Conservation (phyloP, 73 alveolate species). For the Paramecium sexaurelia region DNA sequence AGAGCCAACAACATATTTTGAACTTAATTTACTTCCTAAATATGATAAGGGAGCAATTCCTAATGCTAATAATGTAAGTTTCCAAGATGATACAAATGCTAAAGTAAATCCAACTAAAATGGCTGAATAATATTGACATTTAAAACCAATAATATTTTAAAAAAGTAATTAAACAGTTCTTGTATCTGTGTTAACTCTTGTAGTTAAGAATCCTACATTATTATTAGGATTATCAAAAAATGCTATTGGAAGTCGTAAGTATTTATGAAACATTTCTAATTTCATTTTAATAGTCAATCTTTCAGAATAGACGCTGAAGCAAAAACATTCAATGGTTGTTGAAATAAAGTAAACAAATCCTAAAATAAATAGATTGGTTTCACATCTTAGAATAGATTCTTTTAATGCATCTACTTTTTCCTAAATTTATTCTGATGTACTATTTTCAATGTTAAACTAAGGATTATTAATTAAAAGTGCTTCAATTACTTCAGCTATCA, state of each 20-base stretch:
- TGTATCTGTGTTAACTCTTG: slow-evolving; percentile 38
- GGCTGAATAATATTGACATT: slow-evolving; percentile 36
- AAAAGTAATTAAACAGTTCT: background rate
- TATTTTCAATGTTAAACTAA: background rate
- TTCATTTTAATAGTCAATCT: slow-evolving; percentile 72
- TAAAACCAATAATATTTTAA: slow-evolving; percentile 27
- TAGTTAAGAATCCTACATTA: slow-evolving; percentile 52
- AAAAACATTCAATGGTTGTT: background rate
- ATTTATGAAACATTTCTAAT: slow-evolving; percentile 33
- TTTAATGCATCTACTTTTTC: background rate
- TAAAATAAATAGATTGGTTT: background rate
- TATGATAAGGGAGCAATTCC: slow-evolving; percentile 33
- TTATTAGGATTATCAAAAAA: slow-evolving; percentile 47
- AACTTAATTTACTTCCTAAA: slow-evolving; percentile 1
- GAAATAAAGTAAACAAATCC: background rate
- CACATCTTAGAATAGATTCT: background rate
- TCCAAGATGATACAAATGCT: slow-evolving; percentile 52
- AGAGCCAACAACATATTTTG: slow-evolving; percentile 10
- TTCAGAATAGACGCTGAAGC: slow-evolving; percentile 57
- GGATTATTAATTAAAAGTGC: slow-evolving; percentile 35
- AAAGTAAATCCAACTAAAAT: slow-evolving; percentile 29
- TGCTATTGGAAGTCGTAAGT: slow-evolving; percentile 3
- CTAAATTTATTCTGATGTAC: background rate
- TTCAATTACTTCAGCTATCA: slow-evolving; percentile 36
- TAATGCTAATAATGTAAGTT: slow-evolving; percentile 54